Base-by-base conservation (phyloP, 176 grass and related monocot species). In the Juncus inflexus region DNA sequence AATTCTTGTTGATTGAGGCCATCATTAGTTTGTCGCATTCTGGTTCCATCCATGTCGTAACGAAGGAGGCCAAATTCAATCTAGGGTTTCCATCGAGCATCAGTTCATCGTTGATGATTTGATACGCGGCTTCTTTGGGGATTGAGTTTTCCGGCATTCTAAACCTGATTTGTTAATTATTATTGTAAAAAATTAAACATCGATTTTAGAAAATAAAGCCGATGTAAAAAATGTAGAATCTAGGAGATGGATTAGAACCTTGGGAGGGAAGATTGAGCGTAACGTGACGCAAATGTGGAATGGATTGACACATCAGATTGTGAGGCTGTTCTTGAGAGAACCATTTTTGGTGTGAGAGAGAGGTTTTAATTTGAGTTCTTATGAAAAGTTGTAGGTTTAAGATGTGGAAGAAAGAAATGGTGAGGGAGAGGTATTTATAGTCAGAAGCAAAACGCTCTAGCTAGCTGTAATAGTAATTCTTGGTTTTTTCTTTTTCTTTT, bases 61-160 rank as follows among this genome's bases (percentile, higher is more conserved):
- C 85, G 68, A 99, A 99, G 5, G 94, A 99, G 16, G 89, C 94
- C 52, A 99, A 77, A 80, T 99, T 99, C 35, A 99, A 83, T 16
- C 94, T 78, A 42, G 94, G 94, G 83, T 99, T 99, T 37, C 94
- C 94, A 77, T 99, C 94, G 9, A 99, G 89, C 94, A 99, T 99
- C 72, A 99, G 89, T 78, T 99, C 94, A 66, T 99, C 94, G 57
- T 86, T 99, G 72, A 99, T 99, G 83, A 92, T 99, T 83, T 99
- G 94, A 74, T 99, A 99, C 37, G 94, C 94, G 28, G 94, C 94
- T 81, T 92, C 94, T 78, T 92, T 99, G 3, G 94, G 94, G 49
- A 92, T 99, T 40, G 94, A 92, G 60, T 84, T 84, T 42, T 92
- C 94, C 65, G 89, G 89, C 88, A 99, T 86, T 3, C 88, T 82